Evolutionary conservation across 1,284 basidiomycete genomes (phyloP).

Genomic region (Taiwanofungus camphoratus): DNA sequence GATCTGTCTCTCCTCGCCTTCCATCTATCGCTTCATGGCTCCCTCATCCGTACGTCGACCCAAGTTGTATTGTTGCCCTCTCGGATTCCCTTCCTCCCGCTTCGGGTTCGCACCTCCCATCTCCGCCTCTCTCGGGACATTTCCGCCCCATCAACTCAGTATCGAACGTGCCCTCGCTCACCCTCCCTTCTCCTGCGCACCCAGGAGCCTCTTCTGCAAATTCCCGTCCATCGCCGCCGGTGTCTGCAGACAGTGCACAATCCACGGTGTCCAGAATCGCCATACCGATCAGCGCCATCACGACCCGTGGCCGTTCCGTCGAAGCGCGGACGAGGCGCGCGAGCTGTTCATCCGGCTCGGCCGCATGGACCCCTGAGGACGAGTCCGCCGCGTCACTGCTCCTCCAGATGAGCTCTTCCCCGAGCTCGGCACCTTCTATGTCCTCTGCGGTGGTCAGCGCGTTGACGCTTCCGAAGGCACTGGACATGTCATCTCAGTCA

Average conservation of each 20-base stretch:
- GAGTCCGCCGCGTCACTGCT: slow-evolving; percentile 63
- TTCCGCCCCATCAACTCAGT: slow-evolving; percentile 25
- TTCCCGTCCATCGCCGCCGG: too few relatives aligned
- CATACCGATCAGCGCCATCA: slow-evolving; percentile 1
- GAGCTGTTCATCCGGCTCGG: slow-evolving; percentile 24
- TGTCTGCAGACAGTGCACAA: not conserved
- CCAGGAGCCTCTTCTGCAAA: slow-evolving; percentile 3
- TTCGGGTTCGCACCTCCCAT: slow-evolving; percentile 34
- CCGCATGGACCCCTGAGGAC: slow-evolving; percentile 58
- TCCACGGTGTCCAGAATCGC: not conserved
- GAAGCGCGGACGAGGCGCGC: not conserved
- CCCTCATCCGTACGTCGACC: slow-evolving; percentile 31
- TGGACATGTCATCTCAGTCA: not conserved
- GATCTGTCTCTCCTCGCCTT: slow-evolving; percentile 29
- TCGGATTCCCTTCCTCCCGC: slow-evolving; percentile 10
- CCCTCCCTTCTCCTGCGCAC: slow-evolving; percentile 33
- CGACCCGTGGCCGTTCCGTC: not conserved
- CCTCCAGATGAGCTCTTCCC: slow-evolving; percentile 51
- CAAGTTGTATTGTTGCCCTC: slow-evolving; percentile 22
- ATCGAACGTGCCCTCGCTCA: slow-evolving; percentile 30
- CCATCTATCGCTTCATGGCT: slow-evolving; percentile 46
- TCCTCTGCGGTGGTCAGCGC: not conserved
- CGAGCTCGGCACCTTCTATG: slow-evolving; percentile 7
- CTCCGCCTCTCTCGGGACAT: slow-evolving; percentile 37
- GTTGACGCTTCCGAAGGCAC: not conserved